A percentile compares a stretch with the other conserved stretches of the same genome.
Evolutionary conservation across 2,329 filamentous ascomycete species (phyloP).

Genomic region (Plectosphaerella cucumerina): DNA sequence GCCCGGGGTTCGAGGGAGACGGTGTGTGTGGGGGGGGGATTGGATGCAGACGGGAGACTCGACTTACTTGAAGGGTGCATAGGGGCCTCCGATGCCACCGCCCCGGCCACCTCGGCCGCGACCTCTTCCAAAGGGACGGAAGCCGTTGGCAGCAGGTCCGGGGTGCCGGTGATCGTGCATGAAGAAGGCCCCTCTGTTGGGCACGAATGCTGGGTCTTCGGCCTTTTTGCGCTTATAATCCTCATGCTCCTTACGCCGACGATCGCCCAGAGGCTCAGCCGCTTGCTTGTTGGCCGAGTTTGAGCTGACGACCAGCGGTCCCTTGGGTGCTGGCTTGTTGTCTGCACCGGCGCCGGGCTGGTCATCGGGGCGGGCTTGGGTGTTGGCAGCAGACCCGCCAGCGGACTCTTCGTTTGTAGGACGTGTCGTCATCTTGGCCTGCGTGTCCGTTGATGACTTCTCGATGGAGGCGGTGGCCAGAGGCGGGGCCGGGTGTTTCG

Average conservation of each 20-base stretch:
- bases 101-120: conserved; percentile 48
- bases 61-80: conserved; percentile 61
- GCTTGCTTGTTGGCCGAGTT: conserved; percentile 39
- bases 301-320: conserved; percentile 53
- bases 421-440: conserved; percentile 54
- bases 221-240: conserved; percentile 86
- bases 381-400: conserved; percentile 38
- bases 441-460: conserved; percentile 45
- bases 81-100: conserved; percentile 51
- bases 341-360: conserved; percentile 32
- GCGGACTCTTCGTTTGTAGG: conserved; percentile 38
- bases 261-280: conserved; percentile 60
- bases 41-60: conserved; percentile 1
- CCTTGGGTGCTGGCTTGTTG: conserved; percentile 26
- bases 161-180: conserved; percentile 90
- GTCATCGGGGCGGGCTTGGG: too few species aligned
- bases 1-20: not conserved
- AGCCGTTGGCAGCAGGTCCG: conserved; percentile 72
- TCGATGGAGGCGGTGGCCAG: conserved; percentile 21
- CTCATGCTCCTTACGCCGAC: conserved; percentile 80
- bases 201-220: conserved; percentile 87
- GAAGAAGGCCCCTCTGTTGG: conserved; percentile 92
- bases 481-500: conserved; percentile 25
- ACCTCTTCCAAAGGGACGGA: conserved; percentile 66
- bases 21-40: conserved; percentile 4